A percentile compares a stretch with the other conserved stretches of the same genome.
Evolutionary conservation across 2,329 filamentous ascomycete species (phyloP).

Genomic region (Orbilia quercus): DNA sequence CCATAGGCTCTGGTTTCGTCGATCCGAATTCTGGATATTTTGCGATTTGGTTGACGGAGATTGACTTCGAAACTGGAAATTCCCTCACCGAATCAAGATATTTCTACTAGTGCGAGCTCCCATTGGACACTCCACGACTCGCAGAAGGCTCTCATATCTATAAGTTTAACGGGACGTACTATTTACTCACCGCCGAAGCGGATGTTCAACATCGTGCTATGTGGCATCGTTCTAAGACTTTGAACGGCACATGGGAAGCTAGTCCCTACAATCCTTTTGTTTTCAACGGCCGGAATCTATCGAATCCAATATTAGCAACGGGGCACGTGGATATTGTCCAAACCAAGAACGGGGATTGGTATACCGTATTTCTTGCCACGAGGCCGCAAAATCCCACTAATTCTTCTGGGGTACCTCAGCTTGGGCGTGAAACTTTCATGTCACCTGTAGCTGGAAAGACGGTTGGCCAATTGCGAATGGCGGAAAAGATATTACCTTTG

Average conservation of each 20-base stretch:
- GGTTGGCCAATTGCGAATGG: constrained; percentile 69
- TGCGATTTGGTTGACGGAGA: constrained; percentile 66
- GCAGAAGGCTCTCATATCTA: constrained; percentile 72
- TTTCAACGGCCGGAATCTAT: constrained; percentile 64
- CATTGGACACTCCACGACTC: constrained; percentile 60
- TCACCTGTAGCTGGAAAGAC: constrained; percentile 66
- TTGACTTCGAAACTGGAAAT: constrained; percentile 64
- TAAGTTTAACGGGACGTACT: constrained; percentile 71
- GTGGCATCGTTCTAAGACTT: constrained; percentile 67
- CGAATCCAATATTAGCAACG: constrained; percentile 65
- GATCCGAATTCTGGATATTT: constrained; percentile 66
- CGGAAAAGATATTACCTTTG: constrained; percentile 65
- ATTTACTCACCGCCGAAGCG: constrained; percentile 71
- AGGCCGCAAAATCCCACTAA: constrained; percentile 57
- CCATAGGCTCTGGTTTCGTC: constrained; percentile 63
- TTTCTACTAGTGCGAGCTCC: constrained; percentile 60
- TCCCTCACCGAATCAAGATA: constrained; percentile 63
- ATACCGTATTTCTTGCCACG: constrained; percentile 64
- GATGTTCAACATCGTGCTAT: constrained; percentile 73
- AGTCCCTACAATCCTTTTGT: constrained; percentile 71
- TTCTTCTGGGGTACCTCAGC: constrained; percentile 48
- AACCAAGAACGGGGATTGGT: constrained; percentile 66
- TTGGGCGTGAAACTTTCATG: constrained; percentile 67
- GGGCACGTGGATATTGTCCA: constrained; percentile 68
- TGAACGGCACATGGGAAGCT: constrained; percentile 72